Percentiles rank a stretch among this genome's conserved stretches.
These are phyloP conservation scores for Clavispora phyllophila DNA, from an alignment of 805 yeast genomes.

Conservation along the genomic window DNA sequence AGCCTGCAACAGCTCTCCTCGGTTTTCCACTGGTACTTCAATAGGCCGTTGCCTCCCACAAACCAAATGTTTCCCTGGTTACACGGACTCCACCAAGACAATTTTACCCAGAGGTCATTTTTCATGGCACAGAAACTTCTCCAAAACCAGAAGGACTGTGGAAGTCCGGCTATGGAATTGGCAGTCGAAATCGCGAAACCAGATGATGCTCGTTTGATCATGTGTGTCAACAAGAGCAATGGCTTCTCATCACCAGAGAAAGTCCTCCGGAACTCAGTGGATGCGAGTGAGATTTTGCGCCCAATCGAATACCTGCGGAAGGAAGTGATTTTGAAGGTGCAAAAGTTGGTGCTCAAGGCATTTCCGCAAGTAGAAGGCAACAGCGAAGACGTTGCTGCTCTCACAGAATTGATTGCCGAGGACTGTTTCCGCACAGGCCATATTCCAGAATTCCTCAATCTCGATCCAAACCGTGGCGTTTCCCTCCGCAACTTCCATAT, in stretches of 20 bases:
- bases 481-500: constrained; percentile 80
- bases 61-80: constrained; percentile 82
- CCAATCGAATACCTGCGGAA: constrained; percentile 40
- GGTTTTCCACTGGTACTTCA: constrained; percentile 35
- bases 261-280: constrained; percentile 50
- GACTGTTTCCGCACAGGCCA: constrained; percentile 42
- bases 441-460: constrained; percentile 49
- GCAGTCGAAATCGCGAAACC: constrained; percentile 17
- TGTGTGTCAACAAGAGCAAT: constrained; percentile 25
- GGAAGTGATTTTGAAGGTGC: constrained; percentile 17
- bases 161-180: neutral
- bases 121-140: constrained; percentile 25
- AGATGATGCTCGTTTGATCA: constrained; percentile 29
- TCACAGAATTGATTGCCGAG: constrained; percentile 24
- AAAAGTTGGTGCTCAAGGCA: constrained; percentile 2
- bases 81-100: constrained; percentile 65
- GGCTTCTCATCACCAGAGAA: constrained; percentile 1
- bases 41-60: constrained; percentile 52
- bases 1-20: constrained; percentile 7
- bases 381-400: neutral
- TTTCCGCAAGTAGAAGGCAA: constrained; percentile 1
- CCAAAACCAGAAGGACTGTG: neutral
- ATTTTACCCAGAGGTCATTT: constrained; percentile 50
- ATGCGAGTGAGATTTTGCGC: constrained; percentile 48
- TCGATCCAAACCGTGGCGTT: constrained; percentile 70